Base-by-base conservation (phyloP, 176 grass and related monocot genomes). In the Hyparrhenia diplandra region DNA sequence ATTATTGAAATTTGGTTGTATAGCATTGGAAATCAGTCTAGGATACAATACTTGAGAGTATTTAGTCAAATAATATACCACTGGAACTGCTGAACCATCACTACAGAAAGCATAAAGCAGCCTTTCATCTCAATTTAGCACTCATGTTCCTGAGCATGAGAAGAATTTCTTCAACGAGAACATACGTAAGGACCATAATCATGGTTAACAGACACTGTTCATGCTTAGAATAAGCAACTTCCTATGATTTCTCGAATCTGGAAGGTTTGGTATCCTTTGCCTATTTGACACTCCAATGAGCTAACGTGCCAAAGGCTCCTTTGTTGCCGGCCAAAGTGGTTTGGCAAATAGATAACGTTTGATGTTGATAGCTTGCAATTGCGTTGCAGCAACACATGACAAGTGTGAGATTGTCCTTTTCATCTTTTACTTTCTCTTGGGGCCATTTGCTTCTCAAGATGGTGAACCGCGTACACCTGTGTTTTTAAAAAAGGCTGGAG, bases 341-440 rank as follows among this genome's bases (percentile, higher is more conserved):
- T 65, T 86, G 24, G 20, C 66, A 82, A 80, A 78, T 49, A 78
- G 81, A 71, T 67, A 78, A 46, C 10, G 34, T 77, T 47, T 60
- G 88, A 78, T 78, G 45, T 49, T 73, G 79, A 82, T 75, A 86
- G 30, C 73, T 67, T 78, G 36, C 10, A 17, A 45, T 23, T 30
- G 28, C 30, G 16, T 60, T 35, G 5, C 47, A 41, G 42, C 66
- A 66, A 40, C 37, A 69, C 46, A 39, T 78, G 79, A 71, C 23
- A 67, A 67, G 67, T 73, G 30, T 73, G n/a, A 78, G 73, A 60
- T 73, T 64, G 23, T 78, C 59, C 62, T 23, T 82, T 63, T 41
- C 64, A 62, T 54, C 24, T 78, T 21, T 62, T 61, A 51, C 54
- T 79, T 82, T 83, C 49, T 80, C 60, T 30, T 65, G 36, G 57